Base-by-base conservation (phyloP, 192 early-diverging fungal species). In the Mortierella claussenii region DNA sequence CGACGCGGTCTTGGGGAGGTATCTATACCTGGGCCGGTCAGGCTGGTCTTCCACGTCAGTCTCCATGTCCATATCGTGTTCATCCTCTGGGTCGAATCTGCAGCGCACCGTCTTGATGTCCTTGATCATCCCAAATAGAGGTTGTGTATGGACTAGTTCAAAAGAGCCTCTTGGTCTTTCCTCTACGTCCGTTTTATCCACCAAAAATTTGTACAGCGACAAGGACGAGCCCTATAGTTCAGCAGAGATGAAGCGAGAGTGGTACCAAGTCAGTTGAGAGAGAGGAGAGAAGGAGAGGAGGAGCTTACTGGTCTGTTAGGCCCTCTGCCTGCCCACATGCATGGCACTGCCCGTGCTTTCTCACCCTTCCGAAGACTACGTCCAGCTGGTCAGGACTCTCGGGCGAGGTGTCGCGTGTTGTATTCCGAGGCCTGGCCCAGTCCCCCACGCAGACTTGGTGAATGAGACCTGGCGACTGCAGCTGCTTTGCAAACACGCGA, bases 51-150 rank as follows among this genome's bases (percentile, higher is more conserved):
- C 60, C 17, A 43, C 5, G 12, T 63, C 60, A 37, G 36, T 67
- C 0, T 30, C 11, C 5, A 34, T 20, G 0, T 1, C n/a, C 24
- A 18, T 1, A 6, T 30, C 49, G 17, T 48, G 11, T 28, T 49
- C 61, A 28, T 60, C 55, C 9, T 69, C 60, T 6, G 60, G 23
- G 17, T 74, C 79, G 47, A 81, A 79, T 21, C 12, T 34, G 34
- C 63, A 80, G 45, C 40, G 20, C 7, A 82, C 26, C 4, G 66
- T 30, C 45, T 68, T 68, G 5, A 82, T 54, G 31, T 82, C 81
- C 26, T 80, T 82, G 46, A 82, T 82, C 6, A 69, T 82, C 27
- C 81, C 81, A 65, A 80, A 82, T 4, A 80, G 65, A 18, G 78
- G 69, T 59, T 82, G 81, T 30, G 80, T 78, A 31, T 74, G 55